Evolutionary conservation across 2,329 filamentous ascomycete species (phyloP), one percentile per base, ranked within the genome.

Genomic region (Pyrenophora seminiperda): DNA sequence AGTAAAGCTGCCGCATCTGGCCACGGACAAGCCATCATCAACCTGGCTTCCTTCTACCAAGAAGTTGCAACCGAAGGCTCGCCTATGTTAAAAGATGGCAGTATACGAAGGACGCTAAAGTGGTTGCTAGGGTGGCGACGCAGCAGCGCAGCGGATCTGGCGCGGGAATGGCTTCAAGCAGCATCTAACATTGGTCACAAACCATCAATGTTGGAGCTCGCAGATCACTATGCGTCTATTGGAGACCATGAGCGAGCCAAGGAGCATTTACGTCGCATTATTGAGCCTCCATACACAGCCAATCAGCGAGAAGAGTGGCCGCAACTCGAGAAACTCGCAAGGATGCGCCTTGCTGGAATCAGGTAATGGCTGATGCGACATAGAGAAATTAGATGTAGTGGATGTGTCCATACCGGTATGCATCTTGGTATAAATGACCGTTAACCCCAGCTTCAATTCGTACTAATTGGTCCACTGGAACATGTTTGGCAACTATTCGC

Each of bases 1-100:
- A 77, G 66, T 27, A 79, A 78, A 66, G 76, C 77, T 2, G 77
- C 76, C 3, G 70, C 72, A 9, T 72, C 71, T 5, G 71, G 73
- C 1, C 70, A 76, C 41, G 48, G 61, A 5, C 67, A 70, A 44
- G 75, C 76, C 7, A 70, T 68, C 20, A 66, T 71, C 29, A 50
- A 68, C 9, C 61, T 79, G 7, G 75, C 62, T 2, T 51, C 62
- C 14, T 79, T 75, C 58, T 78, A 79, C 50, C 68, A 62, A 2
- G 54, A 69, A 19, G 68, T 70, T 49, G 72, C 73, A 49, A 20
- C 32, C 4, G 34, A 50, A 3, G 52, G 58, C 1, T 45, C 57
- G 7, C 14, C 50, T 13, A 17, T 58, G 9, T 30, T 62, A 9
- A 44, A 44, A 11, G 32, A 53, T 18, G 47, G 46, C 9, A 52